Evolutionary conservation across 805 yeast species (phyloP), one percentile per base, ranked within the genome.

Genomic region (Kuraishia floccosa): DNA sequence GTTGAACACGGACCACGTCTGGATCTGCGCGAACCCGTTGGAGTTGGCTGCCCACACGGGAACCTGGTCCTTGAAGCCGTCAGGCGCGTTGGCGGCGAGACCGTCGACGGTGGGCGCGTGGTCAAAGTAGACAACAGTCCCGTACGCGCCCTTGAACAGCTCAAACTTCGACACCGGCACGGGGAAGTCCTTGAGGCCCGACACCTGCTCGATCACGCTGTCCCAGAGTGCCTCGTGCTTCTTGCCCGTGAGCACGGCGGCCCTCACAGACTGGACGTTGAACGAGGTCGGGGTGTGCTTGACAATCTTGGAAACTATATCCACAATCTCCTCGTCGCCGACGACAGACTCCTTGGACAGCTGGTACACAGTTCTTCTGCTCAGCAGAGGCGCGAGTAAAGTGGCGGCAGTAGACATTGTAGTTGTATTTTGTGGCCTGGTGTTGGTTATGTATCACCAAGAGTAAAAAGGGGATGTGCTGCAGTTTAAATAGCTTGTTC

Each of bases 231-330:
- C 40, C 35, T 54, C 58, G 55, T 65, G 72, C 28, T 60, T 40
- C 3, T 47, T 61, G 36, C 70, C 72, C 30, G 63, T 58, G 30
- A 68, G 28, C 36, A 68, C 56, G 16, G 65, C 44, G 15, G 73
- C 73, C 29, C 74, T 59, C 44, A 58, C 52, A 28, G 61, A 54
- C 49, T 68, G 76, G 27, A 65, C 58, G 56, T 68, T 68, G 60
- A 65, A 68, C 17, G 66, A 46, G 14, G 71, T 61, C 44, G 76
- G 76, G 11, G 68, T 62, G 41, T 61, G 50, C 44, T 61, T 65
- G 32, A 68, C 54, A 27, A 66, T 54, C 19, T 54, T 49, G 44
- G 61, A 60, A n/a, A 66, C 64, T 24, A 60, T 40, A 20, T 44
- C 41, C 40, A 56, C 62, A 18, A 68, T 51, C 37, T 63, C 58